Conservation (phyloP, 2,329 filamentous ascomycete genomes). For the Epichloe coenophiala region DNA sequence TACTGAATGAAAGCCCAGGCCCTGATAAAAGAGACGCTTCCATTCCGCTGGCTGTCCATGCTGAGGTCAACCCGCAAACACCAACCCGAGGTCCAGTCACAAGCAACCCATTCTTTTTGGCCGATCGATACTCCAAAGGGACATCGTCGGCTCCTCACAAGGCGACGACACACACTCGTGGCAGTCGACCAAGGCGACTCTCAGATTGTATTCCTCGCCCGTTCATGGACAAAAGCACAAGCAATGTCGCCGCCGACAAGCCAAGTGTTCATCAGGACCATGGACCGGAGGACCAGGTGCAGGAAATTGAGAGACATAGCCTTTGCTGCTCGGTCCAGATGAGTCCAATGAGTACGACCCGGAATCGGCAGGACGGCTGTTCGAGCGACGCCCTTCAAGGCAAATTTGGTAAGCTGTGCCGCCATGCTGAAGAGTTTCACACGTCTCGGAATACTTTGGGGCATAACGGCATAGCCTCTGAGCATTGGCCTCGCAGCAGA, state of each 20-base stretch:
- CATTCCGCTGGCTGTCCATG: too few species aligned
- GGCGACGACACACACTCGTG: conserved; percentile 9
- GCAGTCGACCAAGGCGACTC: conserved; percentile 9
- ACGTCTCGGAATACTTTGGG: conserved; percentile 21
- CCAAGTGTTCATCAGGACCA: conserved; percentile 15
- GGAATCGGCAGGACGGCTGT: conserved; percentile 1
- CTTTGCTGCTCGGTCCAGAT: conserved; percentile 15
- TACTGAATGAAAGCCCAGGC: not conserved
- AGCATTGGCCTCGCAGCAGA: not conserved
- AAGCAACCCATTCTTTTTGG: conserved; percentile 20
- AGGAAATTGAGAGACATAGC: conserved; percentile 14
- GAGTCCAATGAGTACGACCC: not conserved
- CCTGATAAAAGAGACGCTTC: too few species aligned
- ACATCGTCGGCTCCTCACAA: conserved; percentile 11
- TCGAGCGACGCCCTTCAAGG: conserved; percentile 9
- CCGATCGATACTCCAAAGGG: conserved; percentile 14
- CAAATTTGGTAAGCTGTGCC: conserved; percentile 18
- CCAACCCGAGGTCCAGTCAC: conserved; percentile 9
- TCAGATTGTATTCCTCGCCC: conserved; percentile 19
- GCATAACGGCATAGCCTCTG: conserved; percentile 15
- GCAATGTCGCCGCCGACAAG: conserved; percentile 6
- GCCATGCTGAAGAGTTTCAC: conserved; percentile 21
- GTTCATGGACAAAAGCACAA: conserved; percentile 6
- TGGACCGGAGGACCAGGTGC: conserved; percentile 1
- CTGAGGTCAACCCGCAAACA: not conserved